Conservation (phyloP, 768 basidiomycete genomes). For the Boletellus emodensis region DNA sequence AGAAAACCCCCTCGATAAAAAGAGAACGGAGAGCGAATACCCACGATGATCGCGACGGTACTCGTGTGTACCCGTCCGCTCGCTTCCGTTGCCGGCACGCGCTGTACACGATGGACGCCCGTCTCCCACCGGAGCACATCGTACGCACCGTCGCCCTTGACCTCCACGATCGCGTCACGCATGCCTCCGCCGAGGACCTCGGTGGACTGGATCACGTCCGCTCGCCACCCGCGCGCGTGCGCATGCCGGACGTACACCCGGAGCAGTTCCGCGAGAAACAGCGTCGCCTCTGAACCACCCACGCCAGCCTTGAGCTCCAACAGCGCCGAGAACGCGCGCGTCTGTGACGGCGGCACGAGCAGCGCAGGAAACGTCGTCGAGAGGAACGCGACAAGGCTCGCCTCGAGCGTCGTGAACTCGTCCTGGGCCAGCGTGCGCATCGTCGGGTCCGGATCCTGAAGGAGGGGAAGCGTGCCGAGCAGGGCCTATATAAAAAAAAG, state of each 20-base stretch:
- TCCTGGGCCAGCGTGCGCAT: slow-evolving; percentile 73
- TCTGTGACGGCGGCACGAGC: slow-evolving; percentile 68
- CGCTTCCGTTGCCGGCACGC: slow-evolving; percentile 88
- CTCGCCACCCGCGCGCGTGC: slow-evolving; percentile 54
- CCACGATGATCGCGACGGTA: slow-evolving; percentile 80
- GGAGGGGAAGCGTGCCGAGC: slow-evolving; percentile 55
- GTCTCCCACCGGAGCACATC: slow-evolving; percentile 85
- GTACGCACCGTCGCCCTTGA: slow-evolving; percentile 74
- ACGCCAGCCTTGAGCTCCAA: slow-evolving; percentile 92
- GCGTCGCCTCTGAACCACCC: slow-evolving; percentile 82
- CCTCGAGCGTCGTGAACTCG: slow-evolving; percentile 51
- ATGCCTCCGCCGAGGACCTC: slow-evolving; percentile 60
- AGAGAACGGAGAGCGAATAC: slow-evolving; percentile 22
- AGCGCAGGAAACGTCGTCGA: slow-evolving; percentile 58
- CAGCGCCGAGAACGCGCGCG: slow-evolving; percentile 66
- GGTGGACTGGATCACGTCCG: slow-evolving; percentile 54
- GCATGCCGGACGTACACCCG: slow-evolving; percentile 79
- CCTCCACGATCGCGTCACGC: slow-evolving; percentile 75
- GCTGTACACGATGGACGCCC: slow-evolving; percentile 93
- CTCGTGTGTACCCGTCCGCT: slow-evolving; percentile 90
- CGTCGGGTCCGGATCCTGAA: slow-evolving; percentile 68
- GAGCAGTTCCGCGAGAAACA: slow-evolving; percentile 75
- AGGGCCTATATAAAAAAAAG: slow-evolving; percentile 59
- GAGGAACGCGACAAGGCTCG: slow-evolving; percentile 25
- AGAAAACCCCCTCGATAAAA: too few species aligned